phyloP scores from a whole-genome alignment of 768 basidiomycete genomes.

The Tulasnella sp. region DNA sequence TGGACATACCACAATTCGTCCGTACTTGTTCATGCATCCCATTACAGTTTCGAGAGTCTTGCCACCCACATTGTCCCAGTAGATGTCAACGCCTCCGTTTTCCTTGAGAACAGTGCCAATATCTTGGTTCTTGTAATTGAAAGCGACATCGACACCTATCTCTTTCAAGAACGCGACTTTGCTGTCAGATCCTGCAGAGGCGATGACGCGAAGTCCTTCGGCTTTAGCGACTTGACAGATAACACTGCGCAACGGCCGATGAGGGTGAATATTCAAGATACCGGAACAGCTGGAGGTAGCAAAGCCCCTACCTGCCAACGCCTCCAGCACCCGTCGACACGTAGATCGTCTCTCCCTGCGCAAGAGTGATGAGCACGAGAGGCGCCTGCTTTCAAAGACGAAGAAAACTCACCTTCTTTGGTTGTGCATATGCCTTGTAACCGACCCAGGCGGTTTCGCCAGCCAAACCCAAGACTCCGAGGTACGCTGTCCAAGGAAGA shows the following conservation, averaged over 20 bases:
- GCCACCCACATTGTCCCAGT: slow-evolving; percentile 31
- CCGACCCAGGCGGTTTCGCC: slow-evolving; percentile 33
- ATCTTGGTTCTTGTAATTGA: slow-evolving; percentile 62
- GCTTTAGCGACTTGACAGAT: slow-evolving; percentile 41
- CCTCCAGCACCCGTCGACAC: slow-evolving; percentile 43
- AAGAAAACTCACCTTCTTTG: slow-evolving; percentile 35
- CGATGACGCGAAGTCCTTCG: slow-evolving; percentile 53
- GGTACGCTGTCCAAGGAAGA: slow-evolving; percentile 5
- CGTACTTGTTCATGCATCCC: slow-evolving; percentile 24
- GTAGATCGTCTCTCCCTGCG: slow-evolving; percentile 44
- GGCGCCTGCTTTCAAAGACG: too few relatives aligned
- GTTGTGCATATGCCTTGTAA: slow-evolving; percentile 38
- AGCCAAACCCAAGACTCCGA: slow-evolving; percentile 19
- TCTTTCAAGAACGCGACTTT: slow-evolving; percentile 55
- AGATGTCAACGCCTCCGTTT: slow-evolving; percentile 54
- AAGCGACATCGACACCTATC: slow-evolving; percentile 60
- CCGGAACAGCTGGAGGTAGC: neutral
- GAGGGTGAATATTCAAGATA: slow-evolving; percentile 18
- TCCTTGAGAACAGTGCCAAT: slow-evolving; percentile 45
- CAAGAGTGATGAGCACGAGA: neutral
- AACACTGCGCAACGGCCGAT: slow-evolving; percentile 18
- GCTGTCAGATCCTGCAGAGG: slow-evolving; percentile 63
- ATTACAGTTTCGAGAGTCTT: slow-evolving; percentile 28
- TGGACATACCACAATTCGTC: slow-evolving; percentile 25
- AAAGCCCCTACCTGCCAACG: slow-evolving; percentile 49